phyloP scores from a whole-genome alignment of 176 grass and related monocot species.

The Cenchrus americanus region DNA sequence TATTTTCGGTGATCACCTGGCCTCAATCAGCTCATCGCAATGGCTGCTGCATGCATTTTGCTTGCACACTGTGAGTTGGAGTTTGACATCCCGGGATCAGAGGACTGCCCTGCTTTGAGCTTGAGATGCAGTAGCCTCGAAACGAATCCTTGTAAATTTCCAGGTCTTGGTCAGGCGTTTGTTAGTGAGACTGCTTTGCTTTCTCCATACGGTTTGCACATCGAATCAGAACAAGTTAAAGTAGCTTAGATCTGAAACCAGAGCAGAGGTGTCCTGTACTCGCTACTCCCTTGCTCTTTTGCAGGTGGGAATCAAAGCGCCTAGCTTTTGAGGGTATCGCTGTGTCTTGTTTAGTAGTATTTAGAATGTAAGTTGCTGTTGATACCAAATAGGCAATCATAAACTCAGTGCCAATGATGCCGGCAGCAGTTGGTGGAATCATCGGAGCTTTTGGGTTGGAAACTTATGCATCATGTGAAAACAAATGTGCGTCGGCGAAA shows the following conservation, averaged over 20 bases:
- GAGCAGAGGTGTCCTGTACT: conserved; percentile 1
- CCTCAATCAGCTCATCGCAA: conserved; percentile 18
- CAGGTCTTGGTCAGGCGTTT: conserved; percentile 9
- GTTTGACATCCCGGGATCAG: conserved; percentile 19
- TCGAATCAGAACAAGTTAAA: conserved; percentile 20
- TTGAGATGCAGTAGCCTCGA: conserved; percentile 18
- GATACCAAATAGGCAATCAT: conserved; percentile 36
- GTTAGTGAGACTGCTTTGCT: conserved; percentile 40
- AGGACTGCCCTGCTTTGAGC: neutral
- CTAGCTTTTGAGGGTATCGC: neutral
- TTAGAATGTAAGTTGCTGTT: neutral
- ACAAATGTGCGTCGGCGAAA: conserved; percentile 38
- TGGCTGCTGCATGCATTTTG: conserved; percentile 13
- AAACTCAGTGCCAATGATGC: conserved; percentile 28
- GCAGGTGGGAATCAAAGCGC: conserved; percentile 8
- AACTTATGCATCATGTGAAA: neutral
- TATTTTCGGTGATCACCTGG: conserved; percentile 47
- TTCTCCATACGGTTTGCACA: conserved; percentile 38
- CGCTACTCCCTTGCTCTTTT: neutral
- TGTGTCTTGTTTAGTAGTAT: conserved; percentile 20
- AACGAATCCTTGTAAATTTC: conserved; percentile 45
- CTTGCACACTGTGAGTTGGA: conserved; percentile 4
- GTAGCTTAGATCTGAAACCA: conserved; percentile 21
- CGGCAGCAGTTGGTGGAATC: conserved; percentile 45
- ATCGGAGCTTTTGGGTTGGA: conserved; percentile 39